Conservation (phyloP, 495 filamentous ascomycete species). For the Trichoderma asperelloides region DNA sequence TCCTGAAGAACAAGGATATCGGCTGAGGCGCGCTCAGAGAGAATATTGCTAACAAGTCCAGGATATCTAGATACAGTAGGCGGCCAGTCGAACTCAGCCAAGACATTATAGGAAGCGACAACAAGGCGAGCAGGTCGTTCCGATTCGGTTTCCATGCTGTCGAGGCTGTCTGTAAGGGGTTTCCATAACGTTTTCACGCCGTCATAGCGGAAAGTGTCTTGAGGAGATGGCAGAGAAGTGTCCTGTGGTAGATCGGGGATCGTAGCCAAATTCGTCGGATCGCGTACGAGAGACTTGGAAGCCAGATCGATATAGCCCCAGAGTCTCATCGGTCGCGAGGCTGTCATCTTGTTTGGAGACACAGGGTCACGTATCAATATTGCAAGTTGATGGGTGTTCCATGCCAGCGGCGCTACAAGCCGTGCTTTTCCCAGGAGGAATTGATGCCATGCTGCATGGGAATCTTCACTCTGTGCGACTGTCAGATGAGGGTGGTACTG, state of each 20-base stretch:
- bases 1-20: constrained; percentile 49
- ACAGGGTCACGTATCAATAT: constrained; percentile 37
- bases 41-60: constrained; percentile 35
- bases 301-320: constrained; percentile 38
- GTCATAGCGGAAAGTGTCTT: background rate
- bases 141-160: background rate
- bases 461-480: constrained; percentile 41
- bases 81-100: constrained; percentile 43
- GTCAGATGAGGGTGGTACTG: constrained; percentile 40
- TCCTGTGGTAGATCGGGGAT: background rate
- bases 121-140: constrained; percentile 19
- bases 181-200: background rate
- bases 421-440: constrained; percentile 37
- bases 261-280: constrained; percentile 18
- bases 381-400: constrained; percentile 33
- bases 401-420: constrained; percentile 28
- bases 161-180: background rate
- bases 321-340: constrained; percentile 28
- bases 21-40: constrained; percentile 25
- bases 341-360: constrained; percentile 12
- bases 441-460: constrained; percentile 23
- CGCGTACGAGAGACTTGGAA: constrained; percentile 15
- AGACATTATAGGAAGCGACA: constrained; percentile 47
- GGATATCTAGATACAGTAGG: constrained; percentile 39
- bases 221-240: background rate